phyloP scores from a whole-genome alignment of 2,329 filamentous ascomycete genomes.

The Exophiala sideris region DNA sequence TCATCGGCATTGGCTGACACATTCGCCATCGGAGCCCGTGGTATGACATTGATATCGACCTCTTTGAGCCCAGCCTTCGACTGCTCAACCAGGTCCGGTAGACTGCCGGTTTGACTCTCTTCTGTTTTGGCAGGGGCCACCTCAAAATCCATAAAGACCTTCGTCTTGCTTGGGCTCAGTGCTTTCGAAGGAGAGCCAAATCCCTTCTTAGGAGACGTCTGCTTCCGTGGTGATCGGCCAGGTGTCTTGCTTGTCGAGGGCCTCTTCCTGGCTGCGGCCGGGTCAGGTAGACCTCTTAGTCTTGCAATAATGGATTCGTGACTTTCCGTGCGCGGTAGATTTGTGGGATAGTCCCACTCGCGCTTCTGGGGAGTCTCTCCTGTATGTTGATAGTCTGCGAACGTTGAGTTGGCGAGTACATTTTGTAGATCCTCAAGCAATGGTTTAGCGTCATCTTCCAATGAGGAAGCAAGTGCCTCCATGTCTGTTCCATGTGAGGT shows the following conservation, averaged over 20 bases:
- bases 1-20: slow-evolving; percentile 14
- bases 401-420: slow-evolving; percentile 59
- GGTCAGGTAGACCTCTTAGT: slow-evolving; percentile 42
- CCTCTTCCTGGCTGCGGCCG: slow-evolving; percentile 7
- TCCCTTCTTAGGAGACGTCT: slow-evolving; percentile 25
- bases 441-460: slow-evolving; percentile 16
- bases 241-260: slow-evolving; percentile 31
- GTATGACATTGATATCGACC: slow-evolving; percentile 49
- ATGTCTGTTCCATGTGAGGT: slow-evolving; percentile 12
- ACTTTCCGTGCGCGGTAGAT: slow-evolving; percentile 70
- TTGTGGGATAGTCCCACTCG: slow-evolving; percentile 75
- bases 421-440: slow-evolving; percentile 54
- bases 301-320: slow-evolving; percentile 57
- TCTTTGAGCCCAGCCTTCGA: slow-evolving; percentile 43
- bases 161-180: slow-evolving; percentile 48
- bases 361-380: slow-evolving; percentile 80
- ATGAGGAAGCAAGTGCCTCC: slow-evolving; percentile 10
- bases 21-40: background rate
- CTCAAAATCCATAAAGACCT: slow-evolving; percentile 51
- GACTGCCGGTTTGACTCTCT: slow-evolving; percentile 16
- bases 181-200: slow-evolving; percentile 27
- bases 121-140: slow-evolving; percentile 34
- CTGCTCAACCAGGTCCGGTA: slow-evolving; percentile 14
- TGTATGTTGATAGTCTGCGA: slow-evolving; percentile 80
- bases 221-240: slow-evolving; percentile 27